Conservation (phyloP, 2,329 filamentous ascomycete genomes). For the Pseudocercospora cruenta region DNA sequence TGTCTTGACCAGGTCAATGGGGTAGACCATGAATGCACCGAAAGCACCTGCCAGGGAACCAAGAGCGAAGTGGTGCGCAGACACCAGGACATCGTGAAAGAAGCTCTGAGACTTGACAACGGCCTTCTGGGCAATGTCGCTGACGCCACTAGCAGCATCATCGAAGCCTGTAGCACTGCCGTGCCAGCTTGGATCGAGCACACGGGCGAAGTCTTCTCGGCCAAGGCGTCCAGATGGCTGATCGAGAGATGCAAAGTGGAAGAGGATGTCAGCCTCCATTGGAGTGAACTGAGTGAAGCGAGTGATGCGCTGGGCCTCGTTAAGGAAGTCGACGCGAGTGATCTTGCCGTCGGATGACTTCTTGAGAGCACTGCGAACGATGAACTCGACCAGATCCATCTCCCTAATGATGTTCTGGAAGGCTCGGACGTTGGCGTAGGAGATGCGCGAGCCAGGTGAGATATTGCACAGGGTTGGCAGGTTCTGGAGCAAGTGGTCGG, state of each 20-base stretch:
- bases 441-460: slow-evolving; percentile 86
- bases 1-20: slow-evolving; percentile 97
- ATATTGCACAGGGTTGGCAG: slow-evolving; percentile 94
- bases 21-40: slow-evolving; percentile 99
- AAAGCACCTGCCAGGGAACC: slow-evolving; percentile 93
- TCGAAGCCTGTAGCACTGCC: slow-evolving; percentile 52
- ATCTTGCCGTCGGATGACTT: slow-evolving; percentile 91
- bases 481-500: slow-evolving; percentile 90
- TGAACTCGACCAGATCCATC: slow-evolving; percentile 95
- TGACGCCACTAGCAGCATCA: slow-evolving; percentile 49
- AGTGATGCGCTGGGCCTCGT: slow-evolving; percentile 87
- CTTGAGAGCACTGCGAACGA: slow-evolving; percentile 81
- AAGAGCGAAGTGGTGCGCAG: slow-evolving; percentile 85
- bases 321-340: slow-evolving; percentile 88
- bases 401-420: slow-evolving; percentile 98
- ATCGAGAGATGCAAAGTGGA: slow-evolving; percentile 95
- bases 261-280: slow-evolving; percentile 98
- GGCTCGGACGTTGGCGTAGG: slow-evolving; percentile 93
- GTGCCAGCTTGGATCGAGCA: slow-evolving; percentile 91
- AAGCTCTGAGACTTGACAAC: slow-evolving; percentile 61
- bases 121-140: slow-evolving; percentile 56
- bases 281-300: slow-evolving; percentile 96
- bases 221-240: slow-evolving; percentile 83
- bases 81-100: slow-evolving; percentile 70
- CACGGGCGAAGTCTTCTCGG: slow-evolving; percentile 86